Evolutionary conservation across 2,329 filamentous ascomycete species (phyloP).

Genomic region (Aspergillus alliaceus): DNA sequence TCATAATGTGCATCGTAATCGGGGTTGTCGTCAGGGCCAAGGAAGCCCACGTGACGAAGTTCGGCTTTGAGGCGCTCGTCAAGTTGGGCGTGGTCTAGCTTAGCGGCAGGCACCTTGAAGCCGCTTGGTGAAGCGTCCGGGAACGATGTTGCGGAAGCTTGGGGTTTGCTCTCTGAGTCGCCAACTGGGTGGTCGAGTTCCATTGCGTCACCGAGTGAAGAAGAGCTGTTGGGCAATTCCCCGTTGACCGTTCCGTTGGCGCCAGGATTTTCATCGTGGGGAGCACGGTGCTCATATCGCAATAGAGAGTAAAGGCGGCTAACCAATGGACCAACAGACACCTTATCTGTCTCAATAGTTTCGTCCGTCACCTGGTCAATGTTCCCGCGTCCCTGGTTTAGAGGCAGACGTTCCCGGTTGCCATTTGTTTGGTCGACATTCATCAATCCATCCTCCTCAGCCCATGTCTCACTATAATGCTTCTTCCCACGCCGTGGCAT

Average conservation of each 20-base stretch:
- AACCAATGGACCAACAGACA: conserved; percentile 85
- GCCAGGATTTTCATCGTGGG: conserved; percentile 56
- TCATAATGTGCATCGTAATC: conserved; percentile 90
- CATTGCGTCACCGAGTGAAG: conserved; percentile 49
- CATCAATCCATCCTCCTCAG: conserved; percentile 85
- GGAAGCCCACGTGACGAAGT: conserved; percentile 83
- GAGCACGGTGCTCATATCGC: conserved; percentile 65
- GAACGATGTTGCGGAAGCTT: conserved; percentile 75
- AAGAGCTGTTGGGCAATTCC: conserved; percentile 44
- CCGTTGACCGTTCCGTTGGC: conserved; percentile 58
- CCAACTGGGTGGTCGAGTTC: conserved; percentile 49
- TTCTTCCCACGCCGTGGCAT: conserved; percentile 82
- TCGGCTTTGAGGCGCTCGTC: conserved; percentile 92
- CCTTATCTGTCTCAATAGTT: conserved; percentile 80
- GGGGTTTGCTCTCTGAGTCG: conserved; percentile 38
- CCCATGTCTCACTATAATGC: conserved; percentile 88
- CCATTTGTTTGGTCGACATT: conserved; percentile 66
- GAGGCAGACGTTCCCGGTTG: conserved; percentile 65
- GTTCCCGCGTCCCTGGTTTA: conserved; percentile 79
- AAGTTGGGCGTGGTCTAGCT: conserved; percentile 80
- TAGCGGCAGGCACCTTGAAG: conserved; percentile 77
- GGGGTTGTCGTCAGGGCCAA: conserved; percentile 67
- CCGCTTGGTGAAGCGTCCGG: conserved; percentile 71
- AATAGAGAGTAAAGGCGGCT: conserved; percentile 77
- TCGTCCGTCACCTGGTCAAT: conserved; percentile 87